Conservation (phyloP, 495 filamentous ascomycete genomes). For the Penicillium paxilli region DNA sequence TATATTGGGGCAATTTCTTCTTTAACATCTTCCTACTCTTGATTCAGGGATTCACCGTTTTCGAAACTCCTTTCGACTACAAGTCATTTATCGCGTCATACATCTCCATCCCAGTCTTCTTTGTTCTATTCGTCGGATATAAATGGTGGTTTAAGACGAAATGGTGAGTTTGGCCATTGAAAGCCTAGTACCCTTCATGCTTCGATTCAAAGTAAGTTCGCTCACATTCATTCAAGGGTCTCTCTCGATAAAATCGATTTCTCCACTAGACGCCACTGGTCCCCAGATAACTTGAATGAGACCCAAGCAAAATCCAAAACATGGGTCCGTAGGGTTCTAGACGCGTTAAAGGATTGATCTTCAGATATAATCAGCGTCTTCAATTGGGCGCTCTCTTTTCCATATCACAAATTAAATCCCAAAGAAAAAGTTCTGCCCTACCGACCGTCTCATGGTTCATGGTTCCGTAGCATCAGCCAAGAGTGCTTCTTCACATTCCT, state of each 20-base stretch:
- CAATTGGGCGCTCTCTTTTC: background rate
- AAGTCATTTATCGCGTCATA: conserved; percentile 3
- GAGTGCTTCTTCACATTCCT: conserved; percentile 1
- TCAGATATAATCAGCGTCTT: background rate
- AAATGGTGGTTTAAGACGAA: conserved; percentile 5
- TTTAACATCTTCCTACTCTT: conserved; percentile 2
- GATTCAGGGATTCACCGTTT: conserved; percentile 3
- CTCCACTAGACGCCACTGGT: background rate
- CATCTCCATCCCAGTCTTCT: background rate
- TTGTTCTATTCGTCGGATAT: background rate
- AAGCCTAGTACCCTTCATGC: too few species aligned
- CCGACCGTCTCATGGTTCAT: background rate
- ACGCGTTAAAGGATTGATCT: background rate
- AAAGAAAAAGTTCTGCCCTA: background rate
- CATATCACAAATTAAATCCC: background rate
- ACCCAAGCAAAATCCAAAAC: background rate
- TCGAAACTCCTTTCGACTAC: background rate
- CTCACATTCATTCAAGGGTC: background rate
- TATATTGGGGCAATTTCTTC: conserved; percentile 3
- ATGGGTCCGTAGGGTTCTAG: background rate
- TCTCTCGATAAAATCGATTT: conserved; percentile 1
- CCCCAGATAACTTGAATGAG: background rate
- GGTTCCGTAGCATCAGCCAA: background rate
- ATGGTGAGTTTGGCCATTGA: background rate
- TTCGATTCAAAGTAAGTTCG: too few species aligned